Evolutionary conservation across 2,329 filamentous ascomycete genomes (phyloP), one percentile per base, ranked within the genome.

Genomic region (Chrysosporium queenslandicum): DNA sequence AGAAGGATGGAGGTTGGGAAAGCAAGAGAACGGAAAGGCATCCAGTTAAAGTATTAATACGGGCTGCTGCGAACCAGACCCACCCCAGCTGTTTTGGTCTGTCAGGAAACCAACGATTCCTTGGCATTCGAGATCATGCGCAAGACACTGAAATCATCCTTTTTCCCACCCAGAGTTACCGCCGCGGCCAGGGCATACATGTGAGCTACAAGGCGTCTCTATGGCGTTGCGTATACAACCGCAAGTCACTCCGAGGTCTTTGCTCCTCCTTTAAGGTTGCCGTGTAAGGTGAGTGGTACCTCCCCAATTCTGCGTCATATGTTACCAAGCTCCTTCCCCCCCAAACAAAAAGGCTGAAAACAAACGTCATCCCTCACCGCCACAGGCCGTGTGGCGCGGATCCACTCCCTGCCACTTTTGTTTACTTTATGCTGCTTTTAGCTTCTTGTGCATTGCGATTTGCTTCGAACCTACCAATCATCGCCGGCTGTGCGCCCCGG

Each of bases 41-140:
- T 14, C 21, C 39, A 36, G 47, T 41, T 41, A 27, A 50, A 50
- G 47, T 50, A 50, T 50, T 50, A 50, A 50, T 34, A 50, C 47
- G 36, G n/a, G 37, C 25, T 25, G 47, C 12, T 12, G 11, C 12
- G 16, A 21, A 21, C 43, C 20, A 29, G 46, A 21, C 46, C 46
- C 46, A 49, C 46, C 36, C 46, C 37, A 50, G 47, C 47, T 50
- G 4, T 41, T 37, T 9, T 39, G 37, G 37, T n/a, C 21, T 4
- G 32, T 29, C 29, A 30, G 34, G 21, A 30, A 12, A 27, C 40
- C 23, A 42, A 34, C 23, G 7, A 16, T 50, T 40, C 36, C 47
- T 50, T 50, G 47, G 47, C 47, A 41, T 25, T 14, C 18, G 12
- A 50, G 37, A 49, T 49, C 46, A 40, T 39, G 32, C 36, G 46